Conservation (phyloP, 2,329 filamentous ascomycete genomes). For the Chaetomiaceae sp. region DNA sequence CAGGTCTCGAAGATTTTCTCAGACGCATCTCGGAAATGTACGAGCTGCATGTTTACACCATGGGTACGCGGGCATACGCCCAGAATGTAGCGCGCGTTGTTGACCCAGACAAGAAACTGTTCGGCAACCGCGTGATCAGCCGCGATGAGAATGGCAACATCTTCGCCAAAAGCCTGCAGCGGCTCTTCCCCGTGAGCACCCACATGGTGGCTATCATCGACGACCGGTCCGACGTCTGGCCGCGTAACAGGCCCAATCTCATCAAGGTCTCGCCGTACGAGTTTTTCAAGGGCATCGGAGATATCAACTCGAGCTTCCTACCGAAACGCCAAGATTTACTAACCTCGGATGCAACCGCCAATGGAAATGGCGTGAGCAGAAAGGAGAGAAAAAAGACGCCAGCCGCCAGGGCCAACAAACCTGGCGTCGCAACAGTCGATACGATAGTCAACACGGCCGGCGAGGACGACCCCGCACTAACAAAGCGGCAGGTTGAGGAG, state of each 20-base stretch:
- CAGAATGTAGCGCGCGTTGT: constrained; percentile 88
- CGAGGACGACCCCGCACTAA: constrained; percentile 61
- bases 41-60: constrained; percentile 97
- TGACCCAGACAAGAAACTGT: constrained; percentile 82
- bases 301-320: constrained; percentile 97
- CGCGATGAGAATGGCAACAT: constrained; percentile 95
- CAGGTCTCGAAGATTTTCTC: constrained; percentile 77
- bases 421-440: constrained; percentile 50
- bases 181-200: constrained; percentile 91
- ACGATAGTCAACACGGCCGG: constrained; percentile 61
- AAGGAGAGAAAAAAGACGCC: constrained; percentile 4
- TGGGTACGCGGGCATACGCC: constrained; percentile 97
- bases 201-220: constrained; percentile 99
- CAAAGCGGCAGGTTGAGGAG: constrained; percentile 74
- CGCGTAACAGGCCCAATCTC: constrained; percentile 81
- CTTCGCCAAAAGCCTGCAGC: constrained; percentile 81
- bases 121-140: constrained; percentile 91
- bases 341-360: constrained; percentile 27
- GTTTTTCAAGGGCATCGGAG: constrained; percentile 96
- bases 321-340: constrained; percentile 66
- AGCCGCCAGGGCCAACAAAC: constrained; percentile 28
- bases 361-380: constrained; percentile 17
- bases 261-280: constrained; percentile 95
- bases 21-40: constrained; percentile 73
- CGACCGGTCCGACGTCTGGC: constrained; percentile 94